Conservation (phyloP, 169 alveolate genomes). For the Plasmodium gonderi region DNA sequence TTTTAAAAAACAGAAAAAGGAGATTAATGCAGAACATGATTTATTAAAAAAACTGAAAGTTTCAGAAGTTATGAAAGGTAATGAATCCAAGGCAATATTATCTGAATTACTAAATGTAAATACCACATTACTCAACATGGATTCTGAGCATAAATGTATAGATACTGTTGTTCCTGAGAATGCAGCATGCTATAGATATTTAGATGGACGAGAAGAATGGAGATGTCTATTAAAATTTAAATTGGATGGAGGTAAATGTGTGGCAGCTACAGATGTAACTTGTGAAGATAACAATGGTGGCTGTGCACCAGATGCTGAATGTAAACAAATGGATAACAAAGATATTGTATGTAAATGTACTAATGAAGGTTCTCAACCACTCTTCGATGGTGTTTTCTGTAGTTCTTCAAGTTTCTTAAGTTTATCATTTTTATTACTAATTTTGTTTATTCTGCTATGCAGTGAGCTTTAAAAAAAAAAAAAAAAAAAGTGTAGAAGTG, state of each 20-base stretch:
- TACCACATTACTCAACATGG: not conserved
- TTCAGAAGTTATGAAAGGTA: not conserved
- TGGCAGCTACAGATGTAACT: slow-evolving; percentile 8
- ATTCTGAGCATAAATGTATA: slow-evolving; percentile 8
- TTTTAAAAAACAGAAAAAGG: not conserved
- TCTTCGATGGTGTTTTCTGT: slow-evolving; percentile 44
- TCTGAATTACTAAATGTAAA: not conserved
- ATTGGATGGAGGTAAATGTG: not conserved
- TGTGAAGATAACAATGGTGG: slow-evolving; percentile 57
- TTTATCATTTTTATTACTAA: slow-evolving; percentile 16
- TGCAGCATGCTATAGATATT: slow-evolving; percentile 48
- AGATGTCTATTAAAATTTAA: slow-evolving; percentile 48
- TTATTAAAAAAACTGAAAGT: not conserved
- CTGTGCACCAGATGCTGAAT: slow-evolving; percentile 31
- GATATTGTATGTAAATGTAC: slow-evolving; percentile 28
- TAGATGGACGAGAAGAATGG: slow-evolving; percentile 44
- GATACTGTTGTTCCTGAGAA: slow-evolving; percentile 2
- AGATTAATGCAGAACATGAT: not conserved
- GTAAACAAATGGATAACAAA: not conserved
- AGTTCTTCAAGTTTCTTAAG: slow-evolving; percentile 52
- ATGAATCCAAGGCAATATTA: not conserved
- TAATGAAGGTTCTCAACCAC: not conserved
- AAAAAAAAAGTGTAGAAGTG: not conserved
- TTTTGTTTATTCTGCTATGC: not conserved
- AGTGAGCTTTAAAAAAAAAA: not conserved